These are phyloP conservation scores for Phlebopus sp. DNA, from an alignment of 1,284 basidiomycete genomes.

Conservation along the genomic window DNA sequence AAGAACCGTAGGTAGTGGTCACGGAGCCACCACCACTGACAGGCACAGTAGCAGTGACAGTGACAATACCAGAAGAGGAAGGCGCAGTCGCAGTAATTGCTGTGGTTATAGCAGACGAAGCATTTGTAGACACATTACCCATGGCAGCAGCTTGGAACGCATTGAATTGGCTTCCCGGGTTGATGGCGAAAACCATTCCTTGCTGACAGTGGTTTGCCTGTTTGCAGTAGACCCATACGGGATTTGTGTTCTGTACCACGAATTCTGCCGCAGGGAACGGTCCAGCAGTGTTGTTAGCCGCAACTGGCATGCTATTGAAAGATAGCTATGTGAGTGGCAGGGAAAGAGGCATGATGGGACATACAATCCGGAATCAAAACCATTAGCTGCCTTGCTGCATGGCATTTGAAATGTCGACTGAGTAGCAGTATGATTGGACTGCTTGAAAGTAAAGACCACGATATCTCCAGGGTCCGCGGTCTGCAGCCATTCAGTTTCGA, in stretches of 20 bases:
- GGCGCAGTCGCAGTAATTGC: constrained; percentile 22
- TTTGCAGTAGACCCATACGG: constrained; percentile 60
- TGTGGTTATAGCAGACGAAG: constrained; percentile 25
- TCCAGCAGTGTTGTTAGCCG: constrained; percentile 39
- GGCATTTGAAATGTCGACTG: constrained; percentile 55
- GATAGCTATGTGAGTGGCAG: constrained; percentile 7
- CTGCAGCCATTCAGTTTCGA: constrained; percentile 26
- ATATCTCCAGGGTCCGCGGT: constrained; percentile 49
- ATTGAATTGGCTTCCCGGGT: constrained; percentile 50
- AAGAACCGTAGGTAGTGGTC: constrained; percentile 34
- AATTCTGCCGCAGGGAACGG: constrained; percentile 47
- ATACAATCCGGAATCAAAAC: constrained; percentile 60
- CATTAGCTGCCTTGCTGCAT: constrained; percentile 40
- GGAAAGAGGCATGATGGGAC: neutral
- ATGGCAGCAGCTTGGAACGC: constrained; percentile 53
- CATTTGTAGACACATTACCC: constrained; percentile 27
- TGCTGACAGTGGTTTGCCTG: constrained; percentile 43
- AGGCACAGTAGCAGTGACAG: constrained; percentile 38
- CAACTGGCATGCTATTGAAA: constrained; percentile 47
- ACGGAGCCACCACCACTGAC: constrained; percentile 28
- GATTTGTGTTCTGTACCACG: constrained; percentile 43
- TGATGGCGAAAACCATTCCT: constrained; percentile 67
- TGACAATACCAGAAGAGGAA: constrained; percentile 10
- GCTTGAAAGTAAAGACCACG: constrained; percentile 52
- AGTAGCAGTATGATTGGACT: constrained; percentile 64